These are phyloP conservation scores for Sanghuangporus baumii DNA, from an alignment of 1,284 basidiomycete species.

Conservation along the genomic window DNA sequence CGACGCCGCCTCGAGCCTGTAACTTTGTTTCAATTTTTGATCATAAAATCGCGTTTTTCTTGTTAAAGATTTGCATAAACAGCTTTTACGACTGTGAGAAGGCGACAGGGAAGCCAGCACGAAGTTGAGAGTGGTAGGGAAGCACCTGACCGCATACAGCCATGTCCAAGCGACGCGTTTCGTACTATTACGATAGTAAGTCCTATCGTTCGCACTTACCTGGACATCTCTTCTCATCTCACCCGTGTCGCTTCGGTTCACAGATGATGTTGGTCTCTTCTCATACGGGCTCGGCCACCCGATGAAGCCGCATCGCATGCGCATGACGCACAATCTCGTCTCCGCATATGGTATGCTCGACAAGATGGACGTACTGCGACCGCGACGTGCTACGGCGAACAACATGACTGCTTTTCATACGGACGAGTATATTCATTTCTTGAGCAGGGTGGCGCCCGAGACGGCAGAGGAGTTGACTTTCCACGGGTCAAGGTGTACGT, in stretches of 20 bases:
- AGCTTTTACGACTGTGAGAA: not conserved
- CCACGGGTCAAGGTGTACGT: conserved; percentile 78
- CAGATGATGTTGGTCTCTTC: conserved; percentile 76
- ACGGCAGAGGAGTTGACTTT: conserved; percentile 80
- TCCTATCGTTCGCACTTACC: not conserved
- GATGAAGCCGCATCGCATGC: conserved; percentile 95
- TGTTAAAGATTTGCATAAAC: not conserved
- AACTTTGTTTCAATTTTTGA: not conserved
- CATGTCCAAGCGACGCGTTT: conserved; percentile 53
- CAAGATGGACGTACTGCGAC: conserved; percentile 88
- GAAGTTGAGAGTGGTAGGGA: not conserved
- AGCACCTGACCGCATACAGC: conserved; percentile 10
- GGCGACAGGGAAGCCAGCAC: not conserved
- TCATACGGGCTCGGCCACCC: conserved; percentile 87
- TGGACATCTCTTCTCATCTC: conserved; percentile 1
- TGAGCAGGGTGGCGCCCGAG: conserved; percentile 85
- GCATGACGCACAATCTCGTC: conserved; percentile 90
- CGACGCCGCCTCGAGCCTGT: not conserved
- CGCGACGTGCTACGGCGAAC: conserved; percentile 75
- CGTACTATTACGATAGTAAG: conserved; percentile 60
- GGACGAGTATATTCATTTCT: conserved; percentile 95
- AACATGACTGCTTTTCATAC: conserved; percentile 94
- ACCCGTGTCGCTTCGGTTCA: not conserved
- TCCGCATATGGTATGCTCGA: conserved; percentile 86
- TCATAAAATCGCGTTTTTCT: not conserved